These are phyloP conservation scores for Elsinoe ampelina DNA, from an alignment of 2,329 filamentous ascomycete species.

Conservation along the genomic window DNA sequence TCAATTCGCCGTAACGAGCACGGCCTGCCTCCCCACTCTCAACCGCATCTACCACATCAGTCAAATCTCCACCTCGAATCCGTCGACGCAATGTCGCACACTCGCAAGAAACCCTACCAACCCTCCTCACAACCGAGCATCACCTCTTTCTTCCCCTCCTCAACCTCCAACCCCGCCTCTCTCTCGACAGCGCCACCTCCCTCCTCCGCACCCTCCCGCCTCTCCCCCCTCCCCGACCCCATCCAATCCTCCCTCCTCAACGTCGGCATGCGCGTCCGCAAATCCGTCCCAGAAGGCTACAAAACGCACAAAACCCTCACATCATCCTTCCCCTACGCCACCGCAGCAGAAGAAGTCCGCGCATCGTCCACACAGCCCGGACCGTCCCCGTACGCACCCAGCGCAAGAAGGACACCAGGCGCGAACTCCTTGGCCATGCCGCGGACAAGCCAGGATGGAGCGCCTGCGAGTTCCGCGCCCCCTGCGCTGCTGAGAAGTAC, in stretches of 20 bases:
- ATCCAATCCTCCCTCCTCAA: constrained; percentile 77
- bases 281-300: constrained; percentile 88
- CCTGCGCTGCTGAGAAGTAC: not conserved
- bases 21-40: not conserved
- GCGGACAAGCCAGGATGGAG: not conserved
- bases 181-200: not conserved
- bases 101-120: constrained; percentile 36
- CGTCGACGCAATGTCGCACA: constrained; percentile 18
- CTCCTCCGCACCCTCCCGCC: constrained; percentile 16
- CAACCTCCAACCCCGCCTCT: constrained; percentile 16
- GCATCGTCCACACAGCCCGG: not conserved
- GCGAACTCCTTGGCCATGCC: not conserved
- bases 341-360: not conserved
- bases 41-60: not conserved
- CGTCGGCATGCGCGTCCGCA: constrained; percentile 90
- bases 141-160: constrained; percentile 32
- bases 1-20: not conserved
- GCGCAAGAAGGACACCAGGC: not conserved
- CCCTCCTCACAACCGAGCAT: constrained; percentile 34
- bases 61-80: not conserved
- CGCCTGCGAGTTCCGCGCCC: not conserved
- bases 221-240: constrained; percentile 49
- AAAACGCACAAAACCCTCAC: constrained; percentile 54
- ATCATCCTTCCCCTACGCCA: constrained; percentile 11
- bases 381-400: not conserved